These are phyloP conservation scores for Amanita exitialis DNA, from an alignment of 768 basidiomycete genomes.

Conservation along the genomic window DNA sequence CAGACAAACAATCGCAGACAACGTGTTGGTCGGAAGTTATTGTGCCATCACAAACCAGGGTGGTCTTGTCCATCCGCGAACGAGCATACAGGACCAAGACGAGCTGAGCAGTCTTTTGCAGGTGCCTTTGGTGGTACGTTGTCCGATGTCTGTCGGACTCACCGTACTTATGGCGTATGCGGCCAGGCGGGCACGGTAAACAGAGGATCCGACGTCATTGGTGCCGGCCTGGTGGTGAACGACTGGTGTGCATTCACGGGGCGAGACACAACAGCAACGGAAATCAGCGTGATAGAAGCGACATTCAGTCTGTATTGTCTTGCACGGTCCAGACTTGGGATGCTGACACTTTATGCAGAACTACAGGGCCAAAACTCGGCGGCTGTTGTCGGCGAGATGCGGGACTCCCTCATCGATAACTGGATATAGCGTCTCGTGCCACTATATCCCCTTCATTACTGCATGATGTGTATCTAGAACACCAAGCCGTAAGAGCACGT, in stretches of 20 bases:
- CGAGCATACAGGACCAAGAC: constrained; percentile 94
- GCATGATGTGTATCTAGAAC: neutral
- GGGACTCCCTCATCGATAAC: constrained; percentile 84
- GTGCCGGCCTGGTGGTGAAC: constrained; percentile 95
- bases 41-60: constrained; percentile 95
- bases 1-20: constrained; percentile 92
- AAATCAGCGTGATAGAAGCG: constrained; percentile 96
- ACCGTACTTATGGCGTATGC: neutral
- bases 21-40: constrained; percentile 95
- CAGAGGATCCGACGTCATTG: constrained; percentile 95
- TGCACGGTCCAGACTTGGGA: neutral
- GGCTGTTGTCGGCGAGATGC: constrained; percentile 86
- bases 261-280: constrained; percentile 97
- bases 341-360: constrained; percentile 31
- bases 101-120: constrained; percentile 92
- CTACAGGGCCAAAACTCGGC: constrained; percentile 77
- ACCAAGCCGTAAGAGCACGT: neutral
- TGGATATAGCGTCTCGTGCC: constrained; percentile 49
- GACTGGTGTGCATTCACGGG: constrained; percentile 99
- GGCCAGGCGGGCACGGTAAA: constrained; percentile 92
- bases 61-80: constrained; percentile 95
- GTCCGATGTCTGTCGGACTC: neutral
- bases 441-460: neutral
- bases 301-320: constrained; percentile 71
- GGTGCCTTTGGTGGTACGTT: constrained; percentile 84